These are phyloP conservation scores for Cystobasidium tubakii DNA, from an alignment of 768 basidiomycete species.

Conservation along the genomic window DNA sequence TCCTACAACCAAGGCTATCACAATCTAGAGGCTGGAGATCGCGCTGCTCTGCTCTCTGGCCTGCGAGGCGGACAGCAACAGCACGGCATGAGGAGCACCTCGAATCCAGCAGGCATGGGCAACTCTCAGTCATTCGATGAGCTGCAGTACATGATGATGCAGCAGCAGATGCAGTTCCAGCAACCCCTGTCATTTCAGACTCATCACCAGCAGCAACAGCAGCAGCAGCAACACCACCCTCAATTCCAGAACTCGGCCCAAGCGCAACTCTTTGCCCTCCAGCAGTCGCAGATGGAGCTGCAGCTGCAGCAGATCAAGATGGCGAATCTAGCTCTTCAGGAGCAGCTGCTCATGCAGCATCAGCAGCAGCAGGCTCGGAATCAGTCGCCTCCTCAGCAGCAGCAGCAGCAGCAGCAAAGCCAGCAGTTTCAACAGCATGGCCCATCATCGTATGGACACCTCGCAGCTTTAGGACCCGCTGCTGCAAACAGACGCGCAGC, in stretches of 20 bases:
- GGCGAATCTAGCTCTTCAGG: conserved; percentile 31
- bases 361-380: neutral
- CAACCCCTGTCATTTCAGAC: neutral
- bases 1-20: neutral
- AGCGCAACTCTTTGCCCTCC: conserved; percentile 30
- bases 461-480: neutral
- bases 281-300: conserved; percentile 35
- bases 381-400: neutral
- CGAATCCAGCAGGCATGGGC: neutral
- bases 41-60: conserved; percentile 10
- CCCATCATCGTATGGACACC: neutral
- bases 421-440: conserved; percentile 13
- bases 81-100: neutral
- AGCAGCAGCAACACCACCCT: neutral
- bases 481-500: neutral
- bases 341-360: conserved; percentile 35
- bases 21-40: neutral
- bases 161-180: conserved; percentile 30
- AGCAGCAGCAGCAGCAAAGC: conserved; percentile 16
- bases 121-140: neutral
- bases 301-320: conserved; percentile 37
- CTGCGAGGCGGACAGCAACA: neutral
- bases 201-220: neutral
- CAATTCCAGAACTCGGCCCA: conserved; percentile 12
- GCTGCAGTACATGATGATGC: conserved; percentile 11